Evolutionary conservation across 345 rosid species (phyloP), one percentile per base, ranked within the genome.

Genomic region (Excoecaria agallocha): DNA sequence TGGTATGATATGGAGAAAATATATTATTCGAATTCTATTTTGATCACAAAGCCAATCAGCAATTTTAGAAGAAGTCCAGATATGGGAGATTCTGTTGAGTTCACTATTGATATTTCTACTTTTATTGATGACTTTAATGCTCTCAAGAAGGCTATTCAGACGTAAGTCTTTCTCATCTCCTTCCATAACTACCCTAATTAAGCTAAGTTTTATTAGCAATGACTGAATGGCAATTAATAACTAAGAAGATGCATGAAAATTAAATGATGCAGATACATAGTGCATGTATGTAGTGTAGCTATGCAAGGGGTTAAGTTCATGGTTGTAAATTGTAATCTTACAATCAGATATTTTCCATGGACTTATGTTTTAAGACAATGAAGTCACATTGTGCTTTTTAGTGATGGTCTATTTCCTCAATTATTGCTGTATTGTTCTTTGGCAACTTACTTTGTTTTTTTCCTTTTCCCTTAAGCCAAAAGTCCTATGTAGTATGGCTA

Each of bases 1-100:
- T 77, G 92, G 24, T 90, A 87, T 61, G 95, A 92, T 72, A 87
- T 84, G 86, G 93, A 92, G 89, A 92, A 92, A 82, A 80, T 92
- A 22, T 89, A 88, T 48, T 89, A 90, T 73, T 92, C 97, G 0
- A 90, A 92, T 72, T 84, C 93, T 19, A 90, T 90, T 50, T 85
- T 92, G 3, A 72, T 86, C 69, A 78, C 85, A n/a, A 92, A 86
- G 74, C 83, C 88, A 0, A 86, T 88, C 51, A 88, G 91, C 81
- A 88, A 88, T 45, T 88, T 83, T 76, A 78, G 84, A 66, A 83
- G 91, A 72, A 88, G 91, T 59, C 89, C 89, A 2, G 89, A 86
- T 19, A 86, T 88, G 91, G 86, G 78, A 1, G 91, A 88, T 19
- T 52, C 61, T 20, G 69, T 88, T 45, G 85, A 88, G 1, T 84